Percentiles rank a stretch among this genome's conserved stretches.
These are phyloP conservation scores for Gautieria morchelliformis DNA, from an alignment of 768 basidiomycete genomes.

Conservation along the genomic window DNA sequence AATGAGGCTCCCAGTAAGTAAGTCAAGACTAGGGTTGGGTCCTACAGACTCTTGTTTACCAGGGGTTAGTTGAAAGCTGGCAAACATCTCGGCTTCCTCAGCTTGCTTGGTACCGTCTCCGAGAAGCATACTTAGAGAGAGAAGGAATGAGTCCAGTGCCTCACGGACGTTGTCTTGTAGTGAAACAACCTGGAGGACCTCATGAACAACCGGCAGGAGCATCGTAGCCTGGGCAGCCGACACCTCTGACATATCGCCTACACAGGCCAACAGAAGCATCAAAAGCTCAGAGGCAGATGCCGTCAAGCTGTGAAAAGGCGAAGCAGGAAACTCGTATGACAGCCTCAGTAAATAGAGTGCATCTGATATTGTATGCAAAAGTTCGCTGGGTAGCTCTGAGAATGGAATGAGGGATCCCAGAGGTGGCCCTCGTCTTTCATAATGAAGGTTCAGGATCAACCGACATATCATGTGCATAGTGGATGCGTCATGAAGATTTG, in stretches of 20 bases:
- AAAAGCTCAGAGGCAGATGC: conserved; percentile 56
- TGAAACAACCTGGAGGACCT: conserved; percentile 42
- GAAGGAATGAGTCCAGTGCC: conserved; percentile 47
- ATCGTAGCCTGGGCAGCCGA: conserved; percentile 50
- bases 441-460: conserved; percentile 53
- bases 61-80: conserved; percentile 46
- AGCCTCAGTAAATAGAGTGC: conserved; percentile 49
- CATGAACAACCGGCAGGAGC: conserved; percentile 37
- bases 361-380: conserved; percentile 50
- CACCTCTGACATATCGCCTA: conserved; percentile 52
- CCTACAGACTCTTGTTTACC: conserved; percentile 50
- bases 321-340: conserved; percentile 39
- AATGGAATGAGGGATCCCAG: conserved; percentile 47
- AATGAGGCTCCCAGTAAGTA: conserved; percentile 51
- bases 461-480: conserved; percentile 66
- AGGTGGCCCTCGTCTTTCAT: conserved; percentile 37
- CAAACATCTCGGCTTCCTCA: conserved; percentile 65
- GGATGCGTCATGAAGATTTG: conserved; percentile 50
- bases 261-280: conserved; percentile 48
- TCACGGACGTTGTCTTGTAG: conserved; percentile 44
- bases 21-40: conserved; percentile 54
- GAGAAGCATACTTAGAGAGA: conserved; percentile 50
- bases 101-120: conserved; percentile 63
- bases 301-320: conserved; percentile 49
- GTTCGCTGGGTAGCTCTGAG: conserved; percentile 35